Conservation (phyloP, 1,139 yeast species). For the Yamadazyma mexicana region DNA sequence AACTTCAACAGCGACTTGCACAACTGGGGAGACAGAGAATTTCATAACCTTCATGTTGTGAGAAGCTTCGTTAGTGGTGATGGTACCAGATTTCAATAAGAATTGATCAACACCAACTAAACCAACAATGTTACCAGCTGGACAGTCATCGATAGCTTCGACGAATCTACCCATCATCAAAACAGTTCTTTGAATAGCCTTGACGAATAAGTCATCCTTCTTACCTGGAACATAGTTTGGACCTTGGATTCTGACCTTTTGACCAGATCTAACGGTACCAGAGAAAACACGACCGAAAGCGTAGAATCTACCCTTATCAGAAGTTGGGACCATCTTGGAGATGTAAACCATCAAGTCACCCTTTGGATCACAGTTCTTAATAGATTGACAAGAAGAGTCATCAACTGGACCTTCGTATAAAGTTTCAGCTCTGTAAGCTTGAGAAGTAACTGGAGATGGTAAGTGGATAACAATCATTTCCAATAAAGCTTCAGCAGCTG, state of each 20-base stretch:
- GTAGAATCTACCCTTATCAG: constrained; percentile 99
- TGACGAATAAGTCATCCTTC: constrained; percentile 95
- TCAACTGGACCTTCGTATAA: constrained; percentile 99
- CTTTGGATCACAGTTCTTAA: constrained; percentile 97
- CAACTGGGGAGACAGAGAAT: constrained; percentile 99
- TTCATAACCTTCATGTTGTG: constrained; percentile 99
- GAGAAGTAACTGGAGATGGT: constrained; percentile 99
- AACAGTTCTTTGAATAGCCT: constrained; percentile 98
- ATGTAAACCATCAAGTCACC: constrained; percentile 99
- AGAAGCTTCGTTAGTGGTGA: constrained; percentile 94
- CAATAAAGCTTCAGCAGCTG: constrained; percentile 99
- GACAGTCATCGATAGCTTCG: constrained; percentile 99
- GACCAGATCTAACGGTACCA: constrained; percentile 99
- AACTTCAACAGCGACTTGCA: constrained; percentile 98
- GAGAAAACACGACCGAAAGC: constrained; percentile 99
- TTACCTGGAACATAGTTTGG: constrained; percentile 99
- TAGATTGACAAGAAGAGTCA: constrained; percentile 87
- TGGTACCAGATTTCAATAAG: constrained; percentile 98
- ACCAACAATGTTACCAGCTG: constrained; percentile 99
- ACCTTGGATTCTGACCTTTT: constrained; percentile 99
- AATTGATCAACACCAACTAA: constrained; percentile 99
- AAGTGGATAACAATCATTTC: constrained; percentile 98
- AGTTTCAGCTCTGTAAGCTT: constrained; percentile 98
- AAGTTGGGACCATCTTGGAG: constrained; percentile 99
- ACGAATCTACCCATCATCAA: constrained; percentile 99